Conservation (phyloP, 495 filamentous ascomycete genomes). For the Lophiostoma macrostomum region DNA sequence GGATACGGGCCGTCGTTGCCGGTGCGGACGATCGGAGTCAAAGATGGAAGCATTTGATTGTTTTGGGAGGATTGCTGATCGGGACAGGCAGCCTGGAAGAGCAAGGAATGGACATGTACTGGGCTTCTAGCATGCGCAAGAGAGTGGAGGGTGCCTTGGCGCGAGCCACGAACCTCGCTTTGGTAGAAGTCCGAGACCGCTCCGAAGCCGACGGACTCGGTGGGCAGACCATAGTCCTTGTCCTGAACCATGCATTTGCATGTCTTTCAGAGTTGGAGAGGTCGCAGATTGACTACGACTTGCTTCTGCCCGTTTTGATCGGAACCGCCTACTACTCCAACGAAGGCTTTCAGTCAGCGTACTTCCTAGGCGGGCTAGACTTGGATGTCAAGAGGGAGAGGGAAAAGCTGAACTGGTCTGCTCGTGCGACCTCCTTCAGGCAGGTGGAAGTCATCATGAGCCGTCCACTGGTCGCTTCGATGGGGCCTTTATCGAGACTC, state of each 20-base stretch:
- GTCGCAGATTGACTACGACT: slow-evolving; percentile 65
- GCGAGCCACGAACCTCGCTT: slow-evolving; percentile 72
- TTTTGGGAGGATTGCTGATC: slow-evolving; percentile 76
- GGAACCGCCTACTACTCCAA: slow-evolving; percentile 62
- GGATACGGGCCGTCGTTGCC: slow-evolving; percentile 77
- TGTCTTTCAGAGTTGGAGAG: slow-evolving; percentile 61
- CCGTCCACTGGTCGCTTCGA: slow-evolving; percentile 69
- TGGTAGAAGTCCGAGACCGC: slow-evolving; percentile 50
- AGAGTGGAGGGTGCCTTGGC: slow-evolving; percentile 75
- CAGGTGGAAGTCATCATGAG: slow-evolving; percentile 45
- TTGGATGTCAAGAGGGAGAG: slow-evolving; percentile 64
- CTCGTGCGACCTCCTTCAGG: slow-evolving; percentile 47
- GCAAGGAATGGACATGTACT: slow-evolving; percentile 29
- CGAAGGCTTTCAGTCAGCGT: slow-evolving; percentile 78
- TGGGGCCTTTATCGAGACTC: slow-evolving; percentile 76
- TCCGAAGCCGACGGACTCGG: slow-evolving; percentile 53
- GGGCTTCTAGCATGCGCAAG: slow-evolving; percentile 50
- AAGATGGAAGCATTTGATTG: slow-evolving; percentile 82
- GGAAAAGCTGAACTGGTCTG: slow-evolving; percentile 70
- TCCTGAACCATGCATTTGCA: slow-evolving; percentile 76
- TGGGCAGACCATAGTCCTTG: slow-evolving; percentile 61
- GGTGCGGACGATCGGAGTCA: slow-evolving; percentile 81
- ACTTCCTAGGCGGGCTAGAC: slow-evolving; percentile 76
- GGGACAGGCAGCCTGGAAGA: slow-evolving; percentile 72
- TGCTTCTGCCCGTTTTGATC: slow-evolving; percentile 67